phyloP scores from a whole-genome alignment of 2,329 filamentous ascomycete species.

The Capronia epimyces region DNA sequence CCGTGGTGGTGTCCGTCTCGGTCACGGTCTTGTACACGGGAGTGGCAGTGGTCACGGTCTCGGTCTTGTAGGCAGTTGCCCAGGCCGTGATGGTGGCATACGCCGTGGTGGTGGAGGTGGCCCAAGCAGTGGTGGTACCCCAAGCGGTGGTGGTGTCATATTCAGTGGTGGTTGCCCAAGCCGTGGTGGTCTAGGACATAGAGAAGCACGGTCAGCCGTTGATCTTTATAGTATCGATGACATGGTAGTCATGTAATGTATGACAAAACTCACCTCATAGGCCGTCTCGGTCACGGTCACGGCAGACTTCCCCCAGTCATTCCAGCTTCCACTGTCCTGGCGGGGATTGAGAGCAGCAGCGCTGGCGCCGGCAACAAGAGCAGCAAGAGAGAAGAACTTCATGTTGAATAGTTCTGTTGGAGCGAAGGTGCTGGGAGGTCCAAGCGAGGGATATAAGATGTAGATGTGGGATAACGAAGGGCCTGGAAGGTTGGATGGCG shows the following conservation, averaged over 20 bases:
- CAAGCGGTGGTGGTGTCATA: not conserved
- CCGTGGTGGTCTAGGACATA: not conserved
- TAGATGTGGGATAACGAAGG: not conserved
- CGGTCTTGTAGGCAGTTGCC: not conserved
- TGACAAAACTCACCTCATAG: not conserved
- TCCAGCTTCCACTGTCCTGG: not conserved
- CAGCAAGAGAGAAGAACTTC: conserved; percentile 1
- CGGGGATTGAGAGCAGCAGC: not conserved
- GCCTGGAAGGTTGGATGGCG: not conserved
- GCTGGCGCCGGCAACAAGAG: not conserved
- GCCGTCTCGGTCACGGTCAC: not conserved
- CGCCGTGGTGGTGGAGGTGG: not conserved
- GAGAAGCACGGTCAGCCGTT: not conserved
- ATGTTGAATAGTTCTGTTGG: not conserved
- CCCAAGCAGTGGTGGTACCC: not conserved
- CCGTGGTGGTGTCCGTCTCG: not conserved
- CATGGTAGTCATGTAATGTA: too few relatives aligned
- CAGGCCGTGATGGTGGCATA: not conserved
- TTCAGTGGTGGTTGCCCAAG: not conserved
- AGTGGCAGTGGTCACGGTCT: not conserved
- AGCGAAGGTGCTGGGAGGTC: not conserved
- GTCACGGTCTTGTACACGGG: not conserved
- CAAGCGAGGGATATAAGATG: not conserved
- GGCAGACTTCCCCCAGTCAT: not conserved
- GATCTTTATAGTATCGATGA: too few relatives aligned